These are phyloP conservation scores for Diaporthe amygdali DNA, from an alignment of 2,329 filamentous ascomycete species.

Conservation along the genomic window DNA sequence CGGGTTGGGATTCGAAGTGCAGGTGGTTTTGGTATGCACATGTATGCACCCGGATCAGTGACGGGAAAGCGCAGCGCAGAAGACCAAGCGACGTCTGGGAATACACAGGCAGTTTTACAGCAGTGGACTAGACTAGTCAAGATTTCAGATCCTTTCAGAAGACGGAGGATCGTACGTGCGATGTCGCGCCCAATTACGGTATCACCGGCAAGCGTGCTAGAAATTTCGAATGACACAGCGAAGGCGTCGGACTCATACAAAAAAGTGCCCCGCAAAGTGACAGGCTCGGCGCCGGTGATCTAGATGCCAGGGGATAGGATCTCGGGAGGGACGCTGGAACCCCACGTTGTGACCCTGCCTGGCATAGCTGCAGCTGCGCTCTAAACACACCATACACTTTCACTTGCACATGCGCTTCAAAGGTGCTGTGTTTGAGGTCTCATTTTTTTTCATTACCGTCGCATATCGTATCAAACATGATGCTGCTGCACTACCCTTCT, in stretches of 20 bases:
- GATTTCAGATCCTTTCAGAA: not conserved
- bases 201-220: conserved; percentile 13
- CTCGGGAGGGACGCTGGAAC: not conserved
- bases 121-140: not conserved
- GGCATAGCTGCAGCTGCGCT: conserved; percentile 1
- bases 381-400: not conserved
- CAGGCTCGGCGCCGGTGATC: not conserved
- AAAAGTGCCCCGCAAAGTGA: conserved; percentile 20
- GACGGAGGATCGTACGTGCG: not conserved
- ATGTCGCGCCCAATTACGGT: not conserved
- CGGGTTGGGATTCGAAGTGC: not conserved
- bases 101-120: not conserved
- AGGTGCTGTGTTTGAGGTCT: not conserved
- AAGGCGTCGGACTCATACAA: conserved; percentile 3
- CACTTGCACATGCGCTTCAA: not conserved
- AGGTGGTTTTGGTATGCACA: not conserved
- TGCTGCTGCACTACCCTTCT: conserved; percentile 12
- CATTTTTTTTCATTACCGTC: conserved; percentile 24
- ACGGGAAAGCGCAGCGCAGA: not conserved
- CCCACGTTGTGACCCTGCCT: conserved; percentile 20
- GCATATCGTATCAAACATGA: conserved; percentile 19
- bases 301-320: not conserved
- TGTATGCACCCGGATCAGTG: not conserved
- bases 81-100: not conserved
- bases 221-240: conserved; percentile 21